Base-by-base conservation (phyloP, 768 basidiomycete genomes). In the Neoboletus brunneissimus region DNA sequence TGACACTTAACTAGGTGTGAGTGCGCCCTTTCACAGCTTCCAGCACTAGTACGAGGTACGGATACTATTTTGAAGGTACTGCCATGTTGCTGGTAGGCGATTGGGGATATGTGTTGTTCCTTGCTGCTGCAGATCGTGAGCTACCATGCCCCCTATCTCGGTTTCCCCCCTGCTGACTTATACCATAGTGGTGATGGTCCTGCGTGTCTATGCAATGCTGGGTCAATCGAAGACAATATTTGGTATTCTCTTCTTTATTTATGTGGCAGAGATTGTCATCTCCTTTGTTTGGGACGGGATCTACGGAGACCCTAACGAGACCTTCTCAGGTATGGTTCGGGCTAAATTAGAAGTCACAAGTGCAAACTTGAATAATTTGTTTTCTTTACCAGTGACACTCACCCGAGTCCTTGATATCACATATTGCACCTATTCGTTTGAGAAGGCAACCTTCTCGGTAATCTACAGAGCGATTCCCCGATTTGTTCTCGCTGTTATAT, bases 131-230 rank as follows among this genome's bases (percentile, higher is more conserved):
- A 1, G 56, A 64, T 48, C 2, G 63, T 64, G 52, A 60, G 62
- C 38, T 11, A 0, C 5, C 10, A 27, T 6, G 3, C 22, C 15
- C 27, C 20, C 4, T 0, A 12, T n/a, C 18, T 31, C 29, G 0
- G 2, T 7, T 37, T n/a, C n/a, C 1, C 1, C 15, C 8, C 38
- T n/a, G n/a, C n/a, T 40, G n/a, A 40, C 6, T 15, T 6, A 15
- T 11, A 10, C 16, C 12, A 20, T 16, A 65, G 63, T 65, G 4
- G 37, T 65, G 38, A 65, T 65, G 63, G 49, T 62, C 20, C 48
- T 65, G 12, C 64, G 63, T 15, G 54, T 65, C 1, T 53, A 48
- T 25, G 51, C 60, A 18, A 64, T 65, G 43, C 64, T 55, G 52
- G 7, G 40, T 15, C 47, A 23, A 29, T 64, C 63, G 22, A 62